These are phyloP conservation scores for Acacia concinna DNA, from an alignment of 331 rosid species.

Conservation along the genomic window DNA sequence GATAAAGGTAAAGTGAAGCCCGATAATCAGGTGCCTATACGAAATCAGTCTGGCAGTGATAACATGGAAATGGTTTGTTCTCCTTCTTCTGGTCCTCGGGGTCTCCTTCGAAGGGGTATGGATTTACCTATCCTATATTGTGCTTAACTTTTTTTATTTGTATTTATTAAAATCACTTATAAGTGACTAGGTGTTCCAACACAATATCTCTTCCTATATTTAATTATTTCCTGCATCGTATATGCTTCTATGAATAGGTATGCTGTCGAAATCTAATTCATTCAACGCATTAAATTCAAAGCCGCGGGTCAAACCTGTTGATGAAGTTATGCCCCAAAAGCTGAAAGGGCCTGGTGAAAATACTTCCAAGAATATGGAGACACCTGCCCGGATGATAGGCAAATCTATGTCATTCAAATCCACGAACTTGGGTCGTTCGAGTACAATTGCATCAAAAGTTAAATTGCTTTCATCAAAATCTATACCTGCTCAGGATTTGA, in stretches of 20 bases:
- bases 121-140: slow-evolving; percentile 17
- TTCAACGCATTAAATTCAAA: slow-evolving; percentile 61
- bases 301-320: slow-evolving; percentile 67
- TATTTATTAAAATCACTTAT: not conserved
- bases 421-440: slow-evolving; percentile 47
- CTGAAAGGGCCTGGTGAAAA: slow-evolving; percentile 66
- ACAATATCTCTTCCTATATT: slow-evolving; percentile 21
- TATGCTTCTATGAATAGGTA: slow-evolving; percentile 51
- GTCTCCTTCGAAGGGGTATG: slow-evolving; percentile 54
- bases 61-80: slow-evolving; percentile 44
- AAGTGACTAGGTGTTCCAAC: slow-evolving; percentile 10
- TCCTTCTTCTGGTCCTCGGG: slow-evolving; percentile 43
- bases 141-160: not conserved
- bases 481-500: slow-evolving; percentile 51
- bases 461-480: slow-evolving; percentile 61
- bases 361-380: slow-evolving; percentile 51
- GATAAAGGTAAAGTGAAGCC: slow-evolving; percentile 64
- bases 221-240: slow-evolving; percentile 10
- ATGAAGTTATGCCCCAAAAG: slow-evolving; percentile 64
- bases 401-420: slow-evolving; percentile 75
- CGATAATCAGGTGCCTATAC: slow-evolving; percentile 43
- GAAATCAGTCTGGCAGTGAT: slow-evolving; percentile 40
- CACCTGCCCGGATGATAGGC: slow-evolving; percentile 52
- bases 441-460: slow-evolving; percentile 64
- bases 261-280: slow-evolving; percentile 71